Evolutionary conservation across 495 filamentous ascomycete species (phyloP).

Genomic region (Annulohypoxylon maeteangense): DNA sequence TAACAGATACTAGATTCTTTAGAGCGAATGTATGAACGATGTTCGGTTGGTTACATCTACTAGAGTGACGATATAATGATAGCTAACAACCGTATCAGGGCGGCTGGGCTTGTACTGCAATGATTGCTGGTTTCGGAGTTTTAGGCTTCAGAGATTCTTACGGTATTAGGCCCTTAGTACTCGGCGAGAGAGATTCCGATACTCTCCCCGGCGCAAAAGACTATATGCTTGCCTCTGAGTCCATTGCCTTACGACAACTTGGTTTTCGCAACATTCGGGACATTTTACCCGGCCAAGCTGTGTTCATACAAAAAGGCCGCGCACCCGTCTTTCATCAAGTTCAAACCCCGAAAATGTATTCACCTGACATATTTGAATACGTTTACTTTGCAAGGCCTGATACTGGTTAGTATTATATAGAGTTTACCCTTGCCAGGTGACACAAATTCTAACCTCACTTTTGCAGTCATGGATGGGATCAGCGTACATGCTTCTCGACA

Average conservation of each 20-base stretch:
- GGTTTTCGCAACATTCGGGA: constrained; percentile 85
- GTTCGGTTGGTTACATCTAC: constrained; percentile 21
- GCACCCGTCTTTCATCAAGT: constrained; percentile 83
- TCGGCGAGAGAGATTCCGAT: constrained; percentile 76
- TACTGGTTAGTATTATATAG: constrained; percentile 59
- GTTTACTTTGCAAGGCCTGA: constrained; percentile 87
- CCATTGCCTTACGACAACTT: constrained; percentile 86
- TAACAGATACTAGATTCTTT: constrained; percentile 19
- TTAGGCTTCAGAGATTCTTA: constrained; percentile 88
- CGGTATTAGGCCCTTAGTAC: constrained; percentile 88
- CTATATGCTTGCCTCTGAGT: constrained; percentile 99
- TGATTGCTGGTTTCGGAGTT: constrained; percentile 94
- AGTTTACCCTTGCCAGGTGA: neutral
- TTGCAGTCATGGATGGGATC: constrained; percentile 71
- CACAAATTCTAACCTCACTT: neutral
- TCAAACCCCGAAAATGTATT: constrained; percentile 73
- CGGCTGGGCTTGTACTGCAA: constrained; percentile 67
- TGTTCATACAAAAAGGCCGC: constrained; percentile 88
- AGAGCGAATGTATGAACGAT: constrained; percentile 30
- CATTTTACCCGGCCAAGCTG: constrained; percentile 90
- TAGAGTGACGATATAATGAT: neutral
- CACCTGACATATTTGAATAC: constrained; percentile 96
- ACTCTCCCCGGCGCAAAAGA: constrained; percentile 75
- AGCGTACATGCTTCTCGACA: constrained; percentile 88
- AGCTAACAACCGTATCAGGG: constrained; percentile 19